Percentiles rank a stretch among this genome's conserved stretches.
These are phyloP conservation scores for Brassica hybrid DNA, from an alignment of 441 rosid genomes.

Conservation along the genomic window DNA sequence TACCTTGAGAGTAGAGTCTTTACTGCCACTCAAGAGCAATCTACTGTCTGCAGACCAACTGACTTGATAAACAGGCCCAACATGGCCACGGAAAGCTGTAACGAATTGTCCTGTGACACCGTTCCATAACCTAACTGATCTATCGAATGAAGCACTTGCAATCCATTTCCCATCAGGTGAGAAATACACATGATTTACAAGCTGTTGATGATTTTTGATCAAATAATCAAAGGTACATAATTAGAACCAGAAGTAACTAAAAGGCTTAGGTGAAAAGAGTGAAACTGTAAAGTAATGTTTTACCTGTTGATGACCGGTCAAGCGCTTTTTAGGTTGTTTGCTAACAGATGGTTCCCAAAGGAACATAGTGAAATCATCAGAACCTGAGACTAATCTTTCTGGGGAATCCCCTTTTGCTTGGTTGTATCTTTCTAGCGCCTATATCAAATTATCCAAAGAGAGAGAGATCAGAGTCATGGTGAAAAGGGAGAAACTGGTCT, in stretches of 20 bases:
- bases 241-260: neutral
- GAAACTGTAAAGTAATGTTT: neutral
- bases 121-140: conserved; percentile 95
- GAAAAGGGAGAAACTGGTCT: conserved; percentile 1
- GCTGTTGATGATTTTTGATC: conserved; percentile 71
- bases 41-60: conserved; percentile 99
- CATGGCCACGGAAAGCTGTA: conserved; percentile 91
- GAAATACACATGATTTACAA: conserved; percentile 94
- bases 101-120: conserved; percentile 89
- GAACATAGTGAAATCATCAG: conserved; percentile 98
- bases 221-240: neutral
- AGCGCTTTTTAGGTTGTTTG: conserved; percentile 86
- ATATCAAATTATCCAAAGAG: neutral
- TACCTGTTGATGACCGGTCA: conserved; percentile 98
- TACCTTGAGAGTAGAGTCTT: conserved; percentile 97
- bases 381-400: conserved; percentile 95
- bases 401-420: conserved; percentile 85
- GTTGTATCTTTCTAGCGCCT: conserved; percentile 88
- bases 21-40: conserved; percentile 96
- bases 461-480: conserved; percentile 26
- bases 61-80: conserved; percentile 96
- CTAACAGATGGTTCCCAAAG: conserved; percentile 95
- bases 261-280: neutral
- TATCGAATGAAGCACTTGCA: conserved; percentile 97
- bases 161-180: conserved; percentile 99